Percentiles rank a stretch among this genome's conserved stretches.
Evolutionary conservation across 768 basidiomycete species (phyloP).

Genomic region (Tephrocybe sp.): DNA sequence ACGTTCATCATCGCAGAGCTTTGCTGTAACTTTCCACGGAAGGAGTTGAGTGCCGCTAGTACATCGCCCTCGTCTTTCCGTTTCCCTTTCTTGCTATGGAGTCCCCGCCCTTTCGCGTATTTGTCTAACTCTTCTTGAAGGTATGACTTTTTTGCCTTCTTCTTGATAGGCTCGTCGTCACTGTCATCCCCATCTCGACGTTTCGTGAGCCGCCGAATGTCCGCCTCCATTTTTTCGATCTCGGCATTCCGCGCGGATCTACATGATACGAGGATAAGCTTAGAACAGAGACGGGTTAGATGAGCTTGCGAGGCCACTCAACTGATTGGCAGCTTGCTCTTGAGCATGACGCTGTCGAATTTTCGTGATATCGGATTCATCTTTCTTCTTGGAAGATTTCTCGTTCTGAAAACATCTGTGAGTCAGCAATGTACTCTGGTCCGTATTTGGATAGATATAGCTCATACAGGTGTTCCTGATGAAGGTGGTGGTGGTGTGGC

Average conservation of each 20-base stretch:
- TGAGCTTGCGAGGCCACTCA: conserved; percentile 17
- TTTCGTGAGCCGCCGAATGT: conserved; percentile 75
- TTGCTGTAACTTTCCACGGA: conserved; percentile 67
- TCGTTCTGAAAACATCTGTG: not conserved
- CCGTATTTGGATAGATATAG: not conserved
- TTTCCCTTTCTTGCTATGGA: conserved; percentile 51
- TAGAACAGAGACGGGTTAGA: not conserved
- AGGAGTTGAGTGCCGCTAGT: conserved; percentile 64
- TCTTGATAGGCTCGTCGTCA: conserved; percentile 61
- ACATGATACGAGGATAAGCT: not conserved
- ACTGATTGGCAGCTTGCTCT: conserved; percentile 68
- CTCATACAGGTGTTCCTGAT: conserved; percentile 6
- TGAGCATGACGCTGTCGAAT: conserved; percentile 76
- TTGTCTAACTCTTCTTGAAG: conserved; percentile 81
- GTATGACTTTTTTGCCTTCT: conserved; percentile 64
- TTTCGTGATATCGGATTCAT: conserved; percentile 56
- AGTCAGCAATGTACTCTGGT: not conserved
- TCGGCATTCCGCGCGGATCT: conserved; percentile 69
- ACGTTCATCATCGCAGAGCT: conserved; percentile 28
- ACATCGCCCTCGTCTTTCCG: conserved; percentile 71
- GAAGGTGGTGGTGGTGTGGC: not conserved
- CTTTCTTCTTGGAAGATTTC: conserved; percentile 34
- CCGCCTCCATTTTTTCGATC: conserved; percentile 85
- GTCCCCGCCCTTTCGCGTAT: conserved; percentile 65
- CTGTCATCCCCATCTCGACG: conserved; percentile 53